Base-by-base conservation (phyloP, 2,329 filamentous ascomycete species). In the Claviceps maximensis region DNA sequence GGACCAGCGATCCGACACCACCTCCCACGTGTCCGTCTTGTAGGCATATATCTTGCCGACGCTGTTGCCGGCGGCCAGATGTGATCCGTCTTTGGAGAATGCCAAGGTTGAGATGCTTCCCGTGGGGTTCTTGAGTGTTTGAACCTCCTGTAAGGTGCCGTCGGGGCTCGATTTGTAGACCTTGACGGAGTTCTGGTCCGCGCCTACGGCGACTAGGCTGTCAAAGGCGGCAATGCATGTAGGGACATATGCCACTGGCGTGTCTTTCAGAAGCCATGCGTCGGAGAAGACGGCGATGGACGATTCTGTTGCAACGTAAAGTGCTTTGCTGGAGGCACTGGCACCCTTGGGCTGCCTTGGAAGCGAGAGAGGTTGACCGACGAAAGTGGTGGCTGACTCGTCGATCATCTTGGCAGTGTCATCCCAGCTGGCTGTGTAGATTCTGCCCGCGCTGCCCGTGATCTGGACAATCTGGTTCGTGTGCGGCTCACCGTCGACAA, bases 351-450 rank as follows among this genome's bases (percentile, higher is more conserved):
- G 93, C 63, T 97, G 93, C 19, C 83, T 84, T 2, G 80, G 75
- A 21, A 95, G 77, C 63, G 86, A 84, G 33, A 77, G 70, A 1
- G 80, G 74, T 49, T 77, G 75, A 53, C 86, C 88, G 6, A 83
- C 76, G 66, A 94, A 96, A 0, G 83, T 87, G 62, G 82, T 84
- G 51, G 84, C 80, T 1, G 82, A 77, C 54, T 85, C 77, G 58
- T 95, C 89, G 38, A 94, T 77, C 45, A 80, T 84, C 57, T 89
- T 84, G 38, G 97, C 74, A 1, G 84, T 89, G 67, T 98, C 93
- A 64, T 98, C 93, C 93, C 91, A 98, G 57, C 84, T 90, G 51
- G 91, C 86, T 62, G 84, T 91, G 71, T 87, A 90, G n/a, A 89
- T 80, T 58, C 82, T 78, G 36, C 82, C 78, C 2, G 74, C 65